Percentiles rank a stretch among this genome's conserved stretches.
Evolutionary conservation across 129 eudicot genomes (phyloP).

Genomic region (Helianthus annuus): HanXRQr2.0-SUNRISE NC_035441.2:63544943-63545442

Average conservation of each 20-base stretch:
- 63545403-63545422: background rate
- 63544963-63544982: background rate
- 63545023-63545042: no score
- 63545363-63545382: background rate
- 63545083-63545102: background rate
- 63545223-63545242: constrained; percentile 80
- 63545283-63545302: constrained; percentile 10
- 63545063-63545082: no score
- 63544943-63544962: background rate
- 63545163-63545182: constrained; percentile 70
- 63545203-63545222: constrained; percentile 87
- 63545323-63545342: background rate
- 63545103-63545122: background rate
- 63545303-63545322: background rate
- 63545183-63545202: constrained; percentile 98
- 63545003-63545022: background rate
- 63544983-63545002: background rate
- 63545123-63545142: constrained; percentile 3
- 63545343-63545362: background rate
- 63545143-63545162: constrained; percentile 70
- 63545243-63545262: constrained; percentile 34
- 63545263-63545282: background rate
- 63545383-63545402: background rate
- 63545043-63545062: no score
- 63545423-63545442: background rate